These are phyloP conservation scores for Sutorius eximius DNA, from an alignment of 1,284 basidiomycete genomes.

Conservation along the genomic window DNA sequence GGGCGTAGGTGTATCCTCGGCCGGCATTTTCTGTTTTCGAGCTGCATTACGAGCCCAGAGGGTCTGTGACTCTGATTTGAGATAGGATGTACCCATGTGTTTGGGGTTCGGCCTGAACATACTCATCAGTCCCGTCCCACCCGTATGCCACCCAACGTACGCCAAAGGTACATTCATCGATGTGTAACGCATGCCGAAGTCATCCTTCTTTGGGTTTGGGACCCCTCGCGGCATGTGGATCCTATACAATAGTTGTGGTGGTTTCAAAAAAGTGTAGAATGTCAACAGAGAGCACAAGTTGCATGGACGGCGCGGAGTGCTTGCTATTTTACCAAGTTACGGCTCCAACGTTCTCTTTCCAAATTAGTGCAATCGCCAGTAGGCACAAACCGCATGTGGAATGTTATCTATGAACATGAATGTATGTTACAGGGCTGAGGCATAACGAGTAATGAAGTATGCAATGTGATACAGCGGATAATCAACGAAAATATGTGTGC, in stretches of 20 bases:
- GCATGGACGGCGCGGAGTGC: too few relatives aligned
- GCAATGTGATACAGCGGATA: constrained; percentile 10
- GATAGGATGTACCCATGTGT: constrained; percentile 69
- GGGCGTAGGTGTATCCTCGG: constrained; percentile 40
- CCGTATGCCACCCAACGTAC: constrained; percentile 42
- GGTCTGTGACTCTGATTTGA: constrained; percentile 68
- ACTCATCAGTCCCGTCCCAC: constrained; percentile 14
- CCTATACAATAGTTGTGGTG: constrained; percentile 4
- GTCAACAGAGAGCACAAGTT: not conserved
- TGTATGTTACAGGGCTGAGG: constrained; percentile 26
- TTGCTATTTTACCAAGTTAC: not conserved
- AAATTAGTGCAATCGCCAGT: constrained; percentile 8
- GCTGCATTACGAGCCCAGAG: constrained; percentile 69
- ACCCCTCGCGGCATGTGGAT: constrained; percentile 71
- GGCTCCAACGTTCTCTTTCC: constrained; percentile 9
- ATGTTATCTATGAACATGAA: constrained; percentile 3
- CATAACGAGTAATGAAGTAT: constrained; percentile 14
- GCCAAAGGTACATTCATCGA: constrained; percentile 75
- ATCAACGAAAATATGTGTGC: constrained; percentile 1
- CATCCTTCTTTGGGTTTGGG: constrained; percentile 75
- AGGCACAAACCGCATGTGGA: not conserved
- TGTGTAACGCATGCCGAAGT: constrained; percentile 76
- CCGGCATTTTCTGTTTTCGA: constrained; percentile 44
- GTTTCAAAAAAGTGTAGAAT: not conserved
- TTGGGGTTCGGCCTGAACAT: constrained; percentile 67